Percentiles rank a stretch among this genome's conserved stretches.
Evolutionary conservation across 2,329 filamentous ascomycete species (phyloP).

Genomic region (Ceratocystis cubensis): DNA sequence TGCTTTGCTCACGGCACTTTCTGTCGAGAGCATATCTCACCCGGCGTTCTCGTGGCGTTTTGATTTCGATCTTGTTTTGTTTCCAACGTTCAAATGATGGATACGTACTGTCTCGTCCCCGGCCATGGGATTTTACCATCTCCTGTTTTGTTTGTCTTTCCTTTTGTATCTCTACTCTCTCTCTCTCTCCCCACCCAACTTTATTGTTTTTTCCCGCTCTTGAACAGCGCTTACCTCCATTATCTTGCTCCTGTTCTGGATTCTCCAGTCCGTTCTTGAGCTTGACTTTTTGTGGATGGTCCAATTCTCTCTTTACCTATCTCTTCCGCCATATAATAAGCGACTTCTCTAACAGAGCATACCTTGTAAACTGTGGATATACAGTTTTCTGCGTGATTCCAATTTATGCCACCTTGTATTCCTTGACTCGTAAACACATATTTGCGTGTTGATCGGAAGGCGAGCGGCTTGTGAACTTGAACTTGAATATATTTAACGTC

Average conservation of each 20-base stretch:
- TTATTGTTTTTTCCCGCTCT: not conserved
- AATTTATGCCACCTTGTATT: too few relatives aligned
- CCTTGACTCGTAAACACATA: too few relatives aligned
- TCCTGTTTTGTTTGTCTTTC: not conserved
- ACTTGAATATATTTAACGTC: too few relatives aligned
- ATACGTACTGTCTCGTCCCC: too few relatives aligned
- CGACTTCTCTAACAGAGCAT: not conserved
- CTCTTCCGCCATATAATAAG: not conserved
- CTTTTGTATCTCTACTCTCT: not conserved
- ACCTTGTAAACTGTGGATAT: too few relatives aligned
- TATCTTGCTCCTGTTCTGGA: not conserved
- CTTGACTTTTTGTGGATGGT: not conserved
- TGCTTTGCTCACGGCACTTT: not conserved
- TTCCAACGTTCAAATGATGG: not conserved
- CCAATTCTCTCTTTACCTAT: not conserved
- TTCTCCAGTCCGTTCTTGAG: not conserved
- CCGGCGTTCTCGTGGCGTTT: slow-evolving; percentile 8
- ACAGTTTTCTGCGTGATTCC: too few relatives aligned
- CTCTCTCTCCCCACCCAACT: not conserved
- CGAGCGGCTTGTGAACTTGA: too few relatives aligned
- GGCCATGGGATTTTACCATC: too few relatives aligned
- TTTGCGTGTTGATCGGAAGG: too few relatives aligned
- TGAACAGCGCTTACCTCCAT: slow-evolving; percentile 2
- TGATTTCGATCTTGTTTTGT: not conserved
- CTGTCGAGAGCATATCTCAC: not conserved